Evolutionary conservation across 73 alveolate genomes (phyloP).

Genomic region (Tetrahymena malaccensis): DNA sequence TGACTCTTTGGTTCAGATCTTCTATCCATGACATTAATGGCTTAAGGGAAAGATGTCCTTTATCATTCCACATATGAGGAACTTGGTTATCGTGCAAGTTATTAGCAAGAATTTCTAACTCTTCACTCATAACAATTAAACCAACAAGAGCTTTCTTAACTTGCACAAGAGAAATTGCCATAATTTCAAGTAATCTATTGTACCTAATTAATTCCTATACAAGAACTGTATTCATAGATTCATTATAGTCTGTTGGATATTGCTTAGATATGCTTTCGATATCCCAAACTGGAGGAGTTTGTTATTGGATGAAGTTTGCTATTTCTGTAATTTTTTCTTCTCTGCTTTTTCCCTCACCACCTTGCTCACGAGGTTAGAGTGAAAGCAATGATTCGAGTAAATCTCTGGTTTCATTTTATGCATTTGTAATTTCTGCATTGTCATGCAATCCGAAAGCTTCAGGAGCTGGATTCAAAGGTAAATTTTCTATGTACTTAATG

Average conservation of each 20-base stretch:
- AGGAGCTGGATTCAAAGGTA: constrained; percentile 88
- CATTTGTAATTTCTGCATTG: constrained; percentile 94
- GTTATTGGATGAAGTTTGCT: constrained; percentile 72
- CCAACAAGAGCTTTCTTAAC: constrained; percentile 79
- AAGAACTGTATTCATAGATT: constrained; percentile 96
- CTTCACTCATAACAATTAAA: constrained; percentile 79
- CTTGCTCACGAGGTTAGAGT: constrained; percentile 85
- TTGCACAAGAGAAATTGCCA: constrained; percentile 76
- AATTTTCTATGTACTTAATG: constrained; percentile 64
- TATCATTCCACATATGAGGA: constrained; percentile 76
- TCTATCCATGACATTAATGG: constrained; percentile 78
- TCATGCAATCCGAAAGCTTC: constrained; percentile 98
- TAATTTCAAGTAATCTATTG: constrained; percentile 83
- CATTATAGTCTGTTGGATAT: constrained; percentile 92
- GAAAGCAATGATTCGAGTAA: constrained; percentile 81
- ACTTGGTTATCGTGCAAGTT: constrained; percentile 73
- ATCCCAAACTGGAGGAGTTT: constrained; percentile 92
- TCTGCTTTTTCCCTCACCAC: constrained; percentile 87
- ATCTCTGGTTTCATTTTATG: constrained; percentile 84
- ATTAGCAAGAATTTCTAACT: constrained; percentile 69
- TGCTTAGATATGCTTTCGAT: constrained; percentile 74
- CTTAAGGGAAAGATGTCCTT: constrained; percentile 73
- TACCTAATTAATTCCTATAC: constrained; percentile 95
- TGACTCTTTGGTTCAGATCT: constrained; percentile 73
- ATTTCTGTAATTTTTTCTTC: constrained; percentile 89